Evolutionary conservation across 1,284 basidiomycete species (phyloP), one percentile per base, ranked within the genome.

Genomic region (Hypsizygus ulmarius): DNA sequence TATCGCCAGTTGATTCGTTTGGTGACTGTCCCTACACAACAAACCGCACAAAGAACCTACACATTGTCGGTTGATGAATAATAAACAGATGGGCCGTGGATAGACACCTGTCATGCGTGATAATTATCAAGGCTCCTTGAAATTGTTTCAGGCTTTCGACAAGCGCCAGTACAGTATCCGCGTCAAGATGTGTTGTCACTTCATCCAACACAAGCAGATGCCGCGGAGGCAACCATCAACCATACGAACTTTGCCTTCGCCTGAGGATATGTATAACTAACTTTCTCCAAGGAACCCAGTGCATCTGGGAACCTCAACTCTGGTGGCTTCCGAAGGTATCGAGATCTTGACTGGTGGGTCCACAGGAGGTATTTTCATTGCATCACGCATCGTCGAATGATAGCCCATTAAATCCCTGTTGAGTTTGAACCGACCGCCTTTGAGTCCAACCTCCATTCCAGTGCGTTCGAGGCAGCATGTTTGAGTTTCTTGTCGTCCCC

Each of bases 131-230:
- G 0, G 77, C 82, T 2, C 87, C 85, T 18, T 66, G 65, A 57
- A 76, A 89, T 11, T 62, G 63, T 39, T 71, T 70, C 16, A 88
- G 68, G 3, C 81, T 79, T 7, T 71, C 64, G 0, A 80, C 75
- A 2, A 89, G 68, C 0, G 79, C 81, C 44, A 76, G 67, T 40
- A 87, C 81, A 0, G 83, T 85, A 29, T 79, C 75, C 46, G 76
- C 72, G 60, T 89, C 86, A 30, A 89, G 66, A 65, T 90, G 86
- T 14, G 85, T 86, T 18, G 84, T 82, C 11, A 83, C 77, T 61
- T 87, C 84, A 59, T 87, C 84, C 21, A 82, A 67, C 0, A 83
- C 65, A 6, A 87, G 65, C 2, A 86, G 69, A 49, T 82, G 77
- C n/a, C n/a, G n/a, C 1, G 77, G 76, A 5, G 69, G 65, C 5